These are phyloP conservation scores for Penicillium expansum DNA, from an alignment of 2,329 filamentous ascomycete genomes.

Conservation along the genomic window DNA sequence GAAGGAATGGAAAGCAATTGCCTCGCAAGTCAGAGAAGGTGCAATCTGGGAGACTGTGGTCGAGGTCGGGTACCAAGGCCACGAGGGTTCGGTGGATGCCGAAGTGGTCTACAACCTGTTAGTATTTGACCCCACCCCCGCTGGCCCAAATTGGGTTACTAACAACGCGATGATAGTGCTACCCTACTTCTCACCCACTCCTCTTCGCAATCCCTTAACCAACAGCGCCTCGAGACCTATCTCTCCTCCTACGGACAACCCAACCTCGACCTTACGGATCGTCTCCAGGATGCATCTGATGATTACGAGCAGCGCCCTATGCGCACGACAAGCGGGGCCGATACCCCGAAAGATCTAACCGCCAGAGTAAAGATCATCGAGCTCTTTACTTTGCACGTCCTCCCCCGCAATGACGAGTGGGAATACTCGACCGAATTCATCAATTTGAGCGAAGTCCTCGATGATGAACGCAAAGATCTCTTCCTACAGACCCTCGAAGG, in stretches of 20 bases:
- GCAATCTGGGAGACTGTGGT: slow-evolving; percentile 94
- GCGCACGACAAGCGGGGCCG: slow-evolving; percentile 59
- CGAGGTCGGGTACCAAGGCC: slow-evolving; percentile 78
- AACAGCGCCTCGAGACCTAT: slow-evolving; percentile 83
- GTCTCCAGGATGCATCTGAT: slow-evolving; percentile 50
- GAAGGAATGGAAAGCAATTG: slow-evolving; percentile 78
- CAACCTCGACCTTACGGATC: slow-evolving; percentile 67
- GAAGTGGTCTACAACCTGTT: slow-evolving; percentile 71
- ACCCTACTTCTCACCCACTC: slow-evolving; percentile 90
- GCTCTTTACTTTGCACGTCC: slow-evolving; percentile 89
- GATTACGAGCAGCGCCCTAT: slow-evolving; percentile 35
- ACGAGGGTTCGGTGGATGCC: slow-evolving; percentile 86
- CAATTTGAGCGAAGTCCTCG: slow-evolving; percentile 76
- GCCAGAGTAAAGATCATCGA: slow-evolving; percentile 89
- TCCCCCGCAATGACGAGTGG: slow-evolving; percentile 94
- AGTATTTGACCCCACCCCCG: slow-evolving; percentile 27
- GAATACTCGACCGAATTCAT: slow-evolving; percentile 93
- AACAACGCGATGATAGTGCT: slow-evolving; percentile 60
- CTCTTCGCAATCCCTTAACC: slow-evolving; percentile 76
- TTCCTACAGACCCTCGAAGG: slow-evolving; percentile 83
- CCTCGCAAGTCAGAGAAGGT: slow-evolving; percentile 81
- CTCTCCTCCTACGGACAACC: slow-evolving; percentile 73
- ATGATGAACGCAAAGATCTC: slow-evolving; percentile 85
- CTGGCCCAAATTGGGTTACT: not conserved
- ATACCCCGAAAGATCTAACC: slow-evolving; percentile 79